Conservation (phyloP, 164 flowering plant genomes). For the Vitis cinerea region DNA sequence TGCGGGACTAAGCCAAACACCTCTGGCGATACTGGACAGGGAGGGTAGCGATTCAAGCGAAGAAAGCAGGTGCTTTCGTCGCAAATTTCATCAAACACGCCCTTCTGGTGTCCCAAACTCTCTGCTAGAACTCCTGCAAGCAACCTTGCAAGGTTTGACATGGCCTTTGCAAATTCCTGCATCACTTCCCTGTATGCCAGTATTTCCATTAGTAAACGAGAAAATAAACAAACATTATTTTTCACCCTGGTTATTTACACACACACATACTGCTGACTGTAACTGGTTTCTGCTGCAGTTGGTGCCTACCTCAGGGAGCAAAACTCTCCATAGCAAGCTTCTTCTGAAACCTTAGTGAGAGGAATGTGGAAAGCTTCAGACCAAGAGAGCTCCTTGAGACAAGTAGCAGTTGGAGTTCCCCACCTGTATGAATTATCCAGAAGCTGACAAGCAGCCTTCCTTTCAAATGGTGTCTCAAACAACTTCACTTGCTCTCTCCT, state of each 20-base stretch:
- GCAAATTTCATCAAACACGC: conserved; percentile 36
- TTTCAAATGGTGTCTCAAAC: conserved; percentile 56
- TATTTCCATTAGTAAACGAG: not conserved
- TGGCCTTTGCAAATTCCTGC: conserved; percentile 51
- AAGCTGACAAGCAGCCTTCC: conserved; percentile 42
- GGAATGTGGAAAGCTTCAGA: conserved; percentile 82
- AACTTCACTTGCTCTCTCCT: conserved; percentile 64
- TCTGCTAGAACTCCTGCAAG: conserved; percentile 54
- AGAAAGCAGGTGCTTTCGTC: conserved; percentile 59
- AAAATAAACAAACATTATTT: not conserved
- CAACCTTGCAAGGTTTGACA: conserved; percentile 56
- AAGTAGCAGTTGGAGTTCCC: conserved; percentile 70
- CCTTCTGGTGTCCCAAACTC: conserved; percentile 39
- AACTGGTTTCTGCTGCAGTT: not conserved
- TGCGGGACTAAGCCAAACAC: conserved; percentile 70
- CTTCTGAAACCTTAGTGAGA: conserved; percentile 50
- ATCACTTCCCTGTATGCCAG: conserved; percentile 43
- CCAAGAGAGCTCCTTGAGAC: conserved; percentile 62
- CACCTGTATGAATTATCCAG: conserved; percentile 65
- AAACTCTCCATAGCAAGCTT: conserved; percentile 46
- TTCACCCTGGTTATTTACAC: too few species aligned
- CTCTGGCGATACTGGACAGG: conserved; percentile 47
- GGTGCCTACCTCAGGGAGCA: conserved; percentile 41
- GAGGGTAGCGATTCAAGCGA: conserved; percentile 68
- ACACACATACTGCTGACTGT: not conserved